Base-by-base conservation (phyloP, 2,329 filamentous ascomycete species). In the Colletotrichum tamarilloi region DNA sequence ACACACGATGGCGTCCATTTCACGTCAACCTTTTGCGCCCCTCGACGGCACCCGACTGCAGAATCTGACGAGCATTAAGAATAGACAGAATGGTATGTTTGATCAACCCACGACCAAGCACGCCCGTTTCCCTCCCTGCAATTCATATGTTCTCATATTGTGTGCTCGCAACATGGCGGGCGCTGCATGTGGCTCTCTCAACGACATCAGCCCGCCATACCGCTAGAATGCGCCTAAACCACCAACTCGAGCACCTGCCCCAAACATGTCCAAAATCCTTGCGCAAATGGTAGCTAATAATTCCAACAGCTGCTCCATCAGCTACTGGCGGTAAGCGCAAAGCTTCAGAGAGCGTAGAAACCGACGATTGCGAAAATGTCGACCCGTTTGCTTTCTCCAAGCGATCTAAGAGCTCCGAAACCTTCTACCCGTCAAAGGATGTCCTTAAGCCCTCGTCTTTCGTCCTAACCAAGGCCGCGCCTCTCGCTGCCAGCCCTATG, bases 11-110 rank as follows among this genome's bases (percentile, higher is more conserved):
- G 87, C 89, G 80, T 82, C 88, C 76, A 77, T 88, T 74, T 84
- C 87, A 75, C 90, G 93, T 79, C 92, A 94, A 83, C 93, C 93
- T 6, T 95, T 95, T 82, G 93, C 91, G 80, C 92, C 92, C 62
- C 87, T 95, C 67, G 90, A 94, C 80, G 88, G 87, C 77, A 85
- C 91, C 69, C 90, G 94, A 77, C 87, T 95, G 30, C 92, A 94
- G 82, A 90, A 87, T 76, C 85, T 96, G 78, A 92, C 91, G 30
- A 94, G 91, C 83, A 84, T 92, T 63, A 96, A 95, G 87, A 95
- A 95, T 82, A 88, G 92, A 82, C 93, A 95, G 80, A 92, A 92
- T 86, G 88, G 91, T 92, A 88, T 77, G 88, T 86, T 69, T 53
- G 35, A 38, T 72, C 68, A 64, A 9, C 4, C 8, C 52, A 58